These are phyloP conservation scores for Sordariomycetes sp. DNA, from an alignment of 2,329 filamentous ascomycete genomes.

Conservation along the genomic window DNA sequence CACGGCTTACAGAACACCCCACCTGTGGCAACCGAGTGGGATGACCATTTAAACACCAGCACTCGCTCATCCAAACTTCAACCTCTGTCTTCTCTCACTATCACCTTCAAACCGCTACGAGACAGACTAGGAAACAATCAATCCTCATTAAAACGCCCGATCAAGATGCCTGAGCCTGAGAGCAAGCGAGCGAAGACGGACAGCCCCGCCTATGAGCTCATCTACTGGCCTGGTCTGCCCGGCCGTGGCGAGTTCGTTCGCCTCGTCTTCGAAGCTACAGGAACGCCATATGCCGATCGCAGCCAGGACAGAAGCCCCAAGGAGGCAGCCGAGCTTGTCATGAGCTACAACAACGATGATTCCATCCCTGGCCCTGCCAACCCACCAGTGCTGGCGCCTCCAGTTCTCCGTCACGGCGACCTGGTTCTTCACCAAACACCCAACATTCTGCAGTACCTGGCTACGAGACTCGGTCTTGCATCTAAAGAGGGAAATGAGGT, in stretches of 20 bases:
- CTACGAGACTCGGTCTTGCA: constrained; percentile 47
- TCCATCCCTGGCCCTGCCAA: constrained; percentile 37
- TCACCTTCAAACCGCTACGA: no score
- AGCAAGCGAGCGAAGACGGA: constrained; percentile 19
- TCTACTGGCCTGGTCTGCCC: constrained; percentile 65
- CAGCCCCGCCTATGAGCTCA: constrained; percentile 48
- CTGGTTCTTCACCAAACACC: constrained; percentile 60
- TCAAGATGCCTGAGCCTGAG: constrained; percentile 11
- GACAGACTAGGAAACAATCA: no score
- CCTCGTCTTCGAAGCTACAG: constrained; percentile 61
- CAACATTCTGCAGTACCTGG: constrained; percentile 66
- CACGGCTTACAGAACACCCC: no score
- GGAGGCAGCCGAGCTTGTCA: constrained; percentile 41
- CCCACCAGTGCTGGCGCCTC: constrained; percentile 58
- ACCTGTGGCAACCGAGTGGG: no score
- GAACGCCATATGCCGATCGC: constrained; percentile 54
- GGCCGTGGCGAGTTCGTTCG: constrained; percentile 69
- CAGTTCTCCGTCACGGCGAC: constrained; percentile 53
- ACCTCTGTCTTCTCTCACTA: no score
- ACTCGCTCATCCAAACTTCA: no score
- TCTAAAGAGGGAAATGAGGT: constrained; percentile 28
- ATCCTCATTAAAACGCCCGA: no score
- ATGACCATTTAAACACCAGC: no score
- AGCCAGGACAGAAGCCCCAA: constrained; percentile 19
- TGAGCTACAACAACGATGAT: constrained; percentile 33